A percentile compares a stretch with the other conserved stretches of the same genome.
Evolutionary conservation across 2,329 filamentous ascomycete genomes (phyloP).

Genomic region (Fusarium falciforme): DNA sequence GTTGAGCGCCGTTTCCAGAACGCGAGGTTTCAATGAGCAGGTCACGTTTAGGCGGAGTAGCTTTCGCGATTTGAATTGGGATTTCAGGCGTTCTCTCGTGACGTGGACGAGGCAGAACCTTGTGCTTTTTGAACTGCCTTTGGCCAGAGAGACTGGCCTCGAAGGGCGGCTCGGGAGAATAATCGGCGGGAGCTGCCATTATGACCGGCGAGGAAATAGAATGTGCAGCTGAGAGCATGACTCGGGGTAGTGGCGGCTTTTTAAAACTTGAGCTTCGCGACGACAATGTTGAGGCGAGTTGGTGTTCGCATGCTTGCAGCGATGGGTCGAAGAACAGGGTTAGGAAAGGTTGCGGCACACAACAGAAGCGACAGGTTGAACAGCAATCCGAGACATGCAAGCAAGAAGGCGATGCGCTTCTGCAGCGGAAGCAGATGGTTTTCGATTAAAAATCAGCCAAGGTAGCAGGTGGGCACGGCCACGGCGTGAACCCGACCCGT

Average conservation of each 20-base stretch:
- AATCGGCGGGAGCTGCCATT: conserved; percentile 46
- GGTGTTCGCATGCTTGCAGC: conserved; percentile 43
- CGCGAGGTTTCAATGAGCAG: conserved; percentile 46
- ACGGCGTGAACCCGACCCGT: conserved; percentile 33
- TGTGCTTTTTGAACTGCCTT: conserved; percentile 60
- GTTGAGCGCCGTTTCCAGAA: conserved; percentile 45
- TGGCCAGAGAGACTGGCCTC: conserved; percentile 45
- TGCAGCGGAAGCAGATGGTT: conserved; percentile 6
- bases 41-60: conserved; percentile 36
- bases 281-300: conserved; percentile 32
- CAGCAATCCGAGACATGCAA: conserved; percentile 39
- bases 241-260: conserved; percentile 12
- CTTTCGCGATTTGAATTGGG: conserved; percentile 38
- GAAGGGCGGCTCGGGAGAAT: conserved; percentile 42
- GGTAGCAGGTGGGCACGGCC: conserved; percentile 17
- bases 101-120: conserved; percentile 54
- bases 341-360: conserved; percentile 34
- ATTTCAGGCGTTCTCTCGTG: conserved; percentile 41
- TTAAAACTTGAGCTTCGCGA: conserved; percentile 38
- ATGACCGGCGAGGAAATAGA: conserved; percentile 48
- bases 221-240: conserved; percentile 46
- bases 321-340: conserved; percentile 25
- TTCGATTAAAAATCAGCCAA: conserved; percentile 19
- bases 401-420: conserved; percentile 32
- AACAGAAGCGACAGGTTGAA: conserved; percentile 32